Base-by-base conservation (phyloP, 1,284 basidiomycete species). In the Ganoderma lingzhi region DNA sequence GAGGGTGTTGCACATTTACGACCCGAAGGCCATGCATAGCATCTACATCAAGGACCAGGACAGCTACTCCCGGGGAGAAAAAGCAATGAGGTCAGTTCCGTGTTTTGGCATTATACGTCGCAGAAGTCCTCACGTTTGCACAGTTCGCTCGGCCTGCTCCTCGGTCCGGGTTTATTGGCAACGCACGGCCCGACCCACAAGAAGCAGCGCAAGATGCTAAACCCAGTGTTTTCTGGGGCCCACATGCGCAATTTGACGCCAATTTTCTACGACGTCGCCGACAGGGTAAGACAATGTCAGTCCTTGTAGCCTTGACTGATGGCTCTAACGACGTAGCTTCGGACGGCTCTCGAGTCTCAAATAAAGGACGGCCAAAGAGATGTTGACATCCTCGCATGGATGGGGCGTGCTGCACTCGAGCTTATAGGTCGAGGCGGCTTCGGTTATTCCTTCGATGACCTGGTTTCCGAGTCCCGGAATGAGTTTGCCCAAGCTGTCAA, bases 371-470 rank as follows among this genome's bases (percentile, higher is more conserved):
- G 77, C 9, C 37, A 68, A 0, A 61, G 71, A 17, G 76, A 82
- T 66, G 69, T 83, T 32, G 80, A 84, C 65, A 69, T 84, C 12
- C 71, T 81, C 17, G 72, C 76, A 9, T 84, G 82, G 82, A 79
- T 81, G 76, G 74, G 78, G 3, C 76, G 78, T 15, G 76, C 77
- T 5, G 80, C 82, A n/a, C 67, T 79, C 28, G 78, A 80, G 65
- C 71, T 77, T 15, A 72, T 80, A 23, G 78, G 78, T 12, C 77
- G 78, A 68, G 79, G 66, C 58, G 80, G 80, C 2, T 69, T 82
- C 0, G 81, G 84, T 14, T 79, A 84, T 70, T 80, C 80, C 1
- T 84, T 85, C 67, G 80, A 82, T 67, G 39, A 78, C 3, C 74
- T 84, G 23, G 66, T 69, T 14, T 71, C 75, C 15, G 70, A 74